Base-by-base conservation (phyloP, 2,329 filamentous ascomycete species). In the Fonsecaea nubica region DNA sequence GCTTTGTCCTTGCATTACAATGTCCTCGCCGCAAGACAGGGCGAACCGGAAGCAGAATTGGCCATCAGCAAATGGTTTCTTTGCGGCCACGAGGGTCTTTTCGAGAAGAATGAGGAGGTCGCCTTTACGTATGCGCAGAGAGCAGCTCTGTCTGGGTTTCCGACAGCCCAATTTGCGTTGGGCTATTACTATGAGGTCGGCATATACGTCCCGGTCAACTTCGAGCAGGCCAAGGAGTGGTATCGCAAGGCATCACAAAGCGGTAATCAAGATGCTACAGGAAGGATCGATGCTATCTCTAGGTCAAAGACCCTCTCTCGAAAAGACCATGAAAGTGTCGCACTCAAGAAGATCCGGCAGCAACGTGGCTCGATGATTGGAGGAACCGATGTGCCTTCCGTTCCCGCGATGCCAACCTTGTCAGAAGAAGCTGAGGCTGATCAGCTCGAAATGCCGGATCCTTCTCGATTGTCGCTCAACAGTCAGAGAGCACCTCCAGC, bases 21-120 rank as follows among this genome's bases (percentile, higher is more conserved):
- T 75, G 92, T 92, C 42, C 85, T 99, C 36, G 94, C 95, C 25
- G 91, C 95, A 12, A 89, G 91, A 71, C 95, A 98, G 80, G 94
- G 93, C 18, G 93, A 98, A 74, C 85, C 93, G 0, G 95, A 99
- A 77, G 95, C 94, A 0, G 93, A 97, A 67, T 91, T 99, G 80
- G 93, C 94, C 33, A 93, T 99, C 68, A 98, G 94, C 79, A 95
- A 97, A 79, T 99, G 95, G 95, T 99, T 98, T 76, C 84, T 99
- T 33, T 98, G 96, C 75, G 95, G 95, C 2, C 93, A 95, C 71
- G 94, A 98, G 72, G 90, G 90, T 25, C 85, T 96, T 6, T 97
- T 99, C 75, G 87, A 92, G 67, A 98, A 98, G 84, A 98, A 97
- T 74, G 95, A 99, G 79, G 91, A 94, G 76, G 82, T 98, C 57